Evolutionary conservation across 345 rosid species (phyloP).

Genomic region (Microcos paniculata): DNA sequence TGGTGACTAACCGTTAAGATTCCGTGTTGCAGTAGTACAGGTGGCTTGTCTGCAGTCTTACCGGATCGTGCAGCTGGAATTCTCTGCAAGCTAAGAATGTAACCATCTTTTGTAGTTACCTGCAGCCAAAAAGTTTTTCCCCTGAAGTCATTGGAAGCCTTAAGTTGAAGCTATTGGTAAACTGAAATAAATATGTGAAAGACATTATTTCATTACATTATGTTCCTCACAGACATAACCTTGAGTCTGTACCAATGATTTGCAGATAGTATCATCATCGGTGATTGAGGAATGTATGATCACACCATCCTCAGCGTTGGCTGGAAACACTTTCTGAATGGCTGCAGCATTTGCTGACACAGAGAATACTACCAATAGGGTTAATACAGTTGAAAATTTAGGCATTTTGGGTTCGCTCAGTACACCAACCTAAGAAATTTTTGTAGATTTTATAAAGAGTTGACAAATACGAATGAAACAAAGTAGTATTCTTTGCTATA

Average conservation of each 20-base stretch:
- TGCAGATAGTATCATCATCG: slow-evolving; percentile 11
- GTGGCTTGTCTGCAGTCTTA: slow-evolving; percentile 22
- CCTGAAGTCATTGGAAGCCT: not conserved
- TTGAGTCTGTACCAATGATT: slow-evolving; percentile 16
- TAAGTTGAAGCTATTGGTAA: not conserved
- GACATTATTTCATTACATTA: slow-evolving; percentile 23
- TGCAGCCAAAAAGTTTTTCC: slow-evolving; percentile 8
- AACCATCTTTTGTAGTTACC: slow-evolving; percentile 62
- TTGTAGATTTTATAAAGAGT: slow-evolving; percentile 16
- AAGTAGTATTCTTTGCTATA: slow-evolving; percentile 2
- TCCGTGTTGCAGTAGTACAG: slow-evolving; percentile 53
- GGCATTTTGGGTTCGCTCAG: not conserved
- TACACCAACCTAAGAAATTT: not conserved
- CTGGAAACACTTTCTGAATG: not conserved
- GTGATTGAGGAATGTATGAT: not conserved
- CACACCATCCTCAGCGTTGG: not conserved
- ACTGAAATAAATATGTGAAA: not conserved
- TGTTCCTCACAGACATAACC: slow-evolving; percentile 20
- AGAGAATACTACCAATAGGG: not conserved
- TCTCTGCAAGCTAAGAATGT: slow-evolving; percentile 52
- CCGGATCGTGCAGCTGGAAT: slow-evolving; percentile 40
- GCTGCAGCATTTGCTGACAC: slow-evolving; percentile 1
- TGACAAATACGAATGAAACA: slow-evolving; percentile 2
- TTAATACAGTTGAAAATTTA: slow-evolving; percentile 2
- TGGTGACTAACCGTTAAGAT: slow-evolving; percentile 34